Base-by-base conservation (phyloP, 257 asterid species). In the Solanum sparsipilum region DNA sequence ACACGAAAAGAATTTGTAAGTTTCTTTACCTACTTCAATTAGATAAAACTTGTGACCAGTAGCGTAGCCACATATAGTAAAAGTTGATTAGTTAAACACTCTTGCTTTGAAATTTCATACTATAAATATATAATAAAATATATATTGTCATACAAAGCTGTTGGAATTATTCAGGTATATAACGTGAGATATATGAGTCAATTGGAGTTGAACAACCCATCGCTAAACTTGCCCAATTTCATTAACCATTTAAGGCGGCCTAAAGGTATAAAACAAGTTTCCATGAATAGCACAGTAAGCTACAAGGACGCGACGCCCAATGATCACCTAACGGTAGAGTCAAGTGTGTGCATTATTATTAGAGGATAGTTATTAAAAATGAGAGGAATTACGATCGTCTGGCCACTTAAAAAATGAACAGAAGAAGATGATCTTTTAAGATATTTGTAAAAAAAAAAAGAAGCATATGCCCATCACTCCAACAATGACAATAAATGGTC, bases 1-100 rank as follows among this genome's bases (percentile, higher is more conserved):
- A 84, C 81, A 84, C 81, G 88, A 84, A 74, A 88, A 63, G 16
- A 27, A 56, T 73, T 74, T 32, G 82, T n/a, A n/a, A n/a, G 67
- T 67, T 68, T 70, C 39, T 34, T 86, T 32, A 70, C 78, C 81
- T 44, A 86, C 34, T 85, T 39, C 44, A 13, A 29, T 70, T 86
- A 86, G 23, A 36, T 25, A 72, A 32, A 3, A 34, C 29, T 38
- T 32, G 44, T 32, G 32, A 16, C 44, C 44, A 70, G 1, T 63
- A 1, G 18, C 4, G 0, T 63, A 23, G 27, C 27, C 29, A 60
- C 70, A 23, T 7, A 3, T 52, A 16, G 29, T 9, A 9, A 63
- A 63, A 63, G 6, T 23, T 23, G 32, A 1, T 65, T 4, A 25
- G 32, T n/a, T n/a, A 10, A 65, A 12, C 32, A n/a, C 32, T 44